phyloP scores from a whole-genome alignment of 352 stramenopile species.

The Pythium guiyangense region DNA sequence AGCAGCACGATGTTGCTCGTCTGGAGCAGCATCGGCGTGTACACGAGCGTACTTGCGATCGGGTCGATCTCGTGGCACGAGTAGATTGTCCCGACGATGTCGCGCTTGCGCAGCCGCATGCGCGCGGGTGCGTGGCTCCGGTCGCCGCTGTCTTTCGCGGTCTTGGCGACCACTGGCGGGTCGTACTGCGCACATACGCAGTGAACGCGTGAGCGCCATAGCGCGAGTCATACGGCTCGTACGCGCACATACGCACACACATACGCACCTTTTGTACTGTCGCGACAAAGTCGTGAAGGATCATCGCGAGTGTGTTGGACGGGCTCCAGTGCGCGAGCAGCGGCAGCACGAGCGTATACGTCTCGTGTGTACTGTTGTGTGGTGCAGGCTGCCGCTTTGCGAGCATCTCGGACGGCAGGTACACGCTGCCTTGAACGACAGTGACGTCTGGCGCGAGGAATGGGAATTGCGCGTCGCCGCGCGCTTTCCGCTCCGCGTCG shows the following conservation, averaged over 20 bases:
- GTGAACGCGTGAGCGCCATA: neutral
- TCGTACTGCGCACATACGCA: constrained; percentile 16
- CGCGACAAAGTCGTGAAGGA: constrained; percentile 62
- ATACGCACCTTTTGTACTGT: constrained; percentile 42
- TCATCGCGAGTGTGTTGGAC: constrained; percentile 68
- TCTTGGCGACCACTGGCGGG: constrained; percentile 20
- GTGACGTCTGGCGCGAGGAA: constrained; percentile 50
- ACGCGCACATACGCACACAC: neutral
- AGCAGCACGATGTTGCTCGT: constrained; percentile 63
- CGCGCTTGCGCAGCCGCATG: constrained; percentile 65
- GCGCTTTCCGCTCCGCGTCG: constrained; percentile 16
- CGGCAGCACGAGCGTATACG: constrained; percentile 41
- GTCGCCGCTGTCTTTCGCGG: constrained; percentile 1
- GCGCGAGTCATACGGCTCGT: neutral
- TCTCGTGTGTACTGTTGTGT: constrained; percentile 8
- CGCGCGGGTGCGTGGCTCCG: constrained; percentile 3
- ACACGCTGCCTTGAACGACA: constrained; percentile 40
- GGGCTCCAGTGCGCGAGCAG: constrained; percentile 67
- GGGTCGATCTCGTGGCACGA: constrained; percentile 65
- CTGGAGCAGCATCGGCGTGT: constrained; percentile 66
- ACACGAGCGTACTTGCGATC: constrained; percentile 43
- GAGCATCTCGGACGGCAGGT: constrained; percentile 49
- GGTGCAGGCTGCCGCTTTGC: neutral
- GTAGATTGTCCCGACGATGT: constrained; percentile 66
- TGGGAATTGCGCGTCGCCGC: constrained; percentile 47